Evolutionary conservation across 1,284 basidiomycete species (phyloP), one percentile per base, ranked within the genome.

Genomic region (Cryptococcus amylolentus): DNA sequence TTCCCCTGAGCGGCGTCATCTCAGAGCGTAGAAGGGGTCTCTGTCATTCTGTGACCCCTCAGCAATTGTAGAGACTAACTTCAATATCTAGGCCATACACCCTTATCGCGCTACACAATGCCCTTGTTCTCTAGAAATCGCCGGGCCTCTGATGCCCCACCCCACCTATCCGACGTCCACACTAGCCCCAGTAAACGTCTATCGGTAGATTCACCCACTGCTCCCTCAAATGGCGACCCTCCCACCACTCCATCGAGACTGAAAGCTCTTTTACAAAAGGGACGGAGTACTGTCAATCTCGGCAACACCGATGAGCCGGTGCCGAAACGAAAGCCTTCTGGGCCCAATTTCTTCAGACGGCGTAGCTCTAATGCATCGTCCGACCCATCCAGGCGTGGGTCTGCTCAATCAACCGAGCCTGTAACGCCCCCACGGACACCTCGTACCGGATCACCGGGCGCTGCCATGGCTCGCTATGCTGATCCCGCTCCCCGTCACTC

Each of bases 321-420:
- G 18, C 31, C 49, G 56, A 46, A 59, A 47, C 26, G 41, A 42
- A 43, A 64, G 37, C 56, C 56, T 31, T 56, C 64, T 3, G 59
- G 62, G 35, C 63, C 64, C 23, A 55, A 55, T 1, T 55, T 64
- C 37, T 64, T 62, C 57, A 58, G 53, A 23, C 28, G 27, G 16
- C 26, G n/a, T 4, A 26, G 27, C 37, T 20, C 27, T 26, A 27
- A 48, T 13, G 10, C 37, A 14, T 40, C 16, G 12, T 20, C 42
- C 48, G 54, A 2, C 38, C 48, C 23, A 41, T 46, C 14, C 46
- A 56, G 14, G 18, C 31, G 31, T 6, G 31, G 31, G 31, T 6
- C 31, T 8, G 31, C 31, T 35, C n/a, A 27, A 27, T 47, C 47
- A 10, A 43, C 45, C 49, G 53, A 42, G 27, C 49, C 50, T 39